A percentile compares a stretch with the other conserved stretches of the same genome.
Conservation (phyloP, 2,329 filamentous ascomycete species). For the Elsinoe fawcettii region DNA sequence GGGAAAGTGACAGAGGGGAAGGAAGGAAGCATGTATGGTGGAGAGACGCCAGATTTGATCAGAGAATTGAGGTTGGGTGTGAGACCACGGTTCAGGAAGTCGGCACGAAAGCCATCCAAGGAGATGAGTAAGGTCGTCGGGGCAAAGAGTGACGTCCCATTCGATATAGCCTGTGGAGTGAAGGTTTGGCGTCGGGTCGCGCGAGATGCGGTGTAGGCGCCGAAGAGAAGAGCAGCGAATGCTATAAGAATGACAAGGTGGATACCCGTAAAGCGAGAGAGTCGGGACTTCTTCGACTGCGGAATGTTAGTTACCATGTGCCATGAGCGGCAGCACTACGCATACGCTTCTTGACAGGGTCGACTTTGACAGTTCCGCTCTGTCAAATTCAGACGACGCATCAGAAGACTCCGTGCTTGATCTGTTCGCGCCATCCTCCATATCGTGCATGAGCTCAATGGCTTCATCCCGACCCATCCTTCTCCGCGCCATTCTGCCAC, state of each 20-base stretch:
- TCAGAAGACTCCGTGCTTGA: conserved; percentile 51
- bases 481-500: conserved; percentile 30
- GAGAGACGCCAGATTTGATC: conserved; percentile 75
- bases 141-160: conserved; percentile 81
- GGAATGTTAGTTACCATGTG: background rate
- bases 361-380: conserved; percentile 47
- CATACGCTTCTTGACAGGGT: conserved; percentile 33
- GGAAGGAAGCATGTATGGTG: conserved; percentile 84
- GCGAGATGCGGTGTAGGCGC: conserved; percentile 50
- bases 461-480: conserved; percentile 55
- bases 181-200: conserved; percentile 13
- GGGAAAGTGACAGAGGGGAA: conserved; percentile 97
- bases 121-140: conserved; percentile 92
- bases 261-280: conserved; percentile 35
- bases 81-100: conserved; percentile 75
- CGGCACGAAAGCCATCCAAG: conserved; percentile 89
- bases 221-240: conserved; percentile 49
- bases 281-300: conserved; percentile 29
- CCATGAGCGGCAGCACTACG: background rate
- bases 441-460: conserved; percentile 75
- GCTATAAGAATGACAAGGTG: conserved; percentile 43
- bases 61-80: conserved; percentile 77
- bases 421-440: conserved; percentile 71
- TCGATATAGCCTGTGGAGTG: conserved; percentile 43
- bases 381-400: conserved; percentile 39